Evolutionary conservation across 2,329 filamentous ascomycete genomes (phyloP).

Genomic region (Bertia moriformis): DNA sequence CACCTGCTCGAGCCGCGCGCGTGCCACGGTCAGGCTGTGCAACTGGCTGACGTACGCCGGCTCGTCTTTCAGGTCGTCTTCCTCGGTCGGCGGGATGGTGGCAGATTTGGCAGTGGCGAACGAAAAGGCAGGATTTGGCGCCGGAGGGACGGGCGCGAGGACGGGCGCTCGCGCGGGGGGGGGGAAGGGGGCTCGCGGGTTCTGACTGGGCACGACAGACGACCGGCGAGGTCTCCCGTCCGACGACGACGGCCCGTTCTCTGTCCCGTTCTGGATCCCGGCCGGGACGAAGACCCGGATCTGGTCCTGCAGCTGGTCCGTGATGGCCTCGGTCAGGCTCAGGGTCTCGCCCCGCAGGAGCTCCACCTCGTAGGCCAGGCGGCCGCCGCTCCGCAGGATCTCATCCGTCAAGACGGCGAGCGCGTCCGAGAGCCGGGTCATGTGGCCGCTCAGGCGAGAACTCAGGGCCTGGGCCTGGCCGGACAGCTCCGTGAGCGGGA

Average conservation of each 20-base stretch:
- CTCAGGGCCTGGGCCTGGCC: conserved; percentile 71
- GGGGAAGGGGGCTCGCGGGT: neutral
- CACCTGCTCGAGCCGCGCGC: conserved; percentile 71
- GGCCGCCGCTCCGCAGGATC: conserved; percentile 74
- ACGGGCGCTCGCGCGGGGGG: too few relatives aligned
- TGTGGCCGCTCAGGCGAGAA: conserved; percentile 77
- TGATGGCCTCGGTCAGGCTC: conserved; percentile 64
- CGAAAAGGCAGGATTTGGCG: too few relatives aligned
- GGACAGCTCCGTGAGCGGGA: conserved; percentile 63
- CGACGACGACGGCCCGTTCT: too few relatives aligned
- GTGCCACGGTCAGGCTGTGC: conserved; percentile 69
- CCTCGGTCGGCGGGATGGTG: conserved; percentile 5
- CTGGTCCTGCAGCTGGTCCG: conserved; percentile 57
- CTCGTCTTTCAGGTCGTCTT: conserved; percentile 19
- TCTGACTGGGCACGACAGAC: neutral
- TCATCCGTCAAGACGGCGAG: conserved; percentile 88
- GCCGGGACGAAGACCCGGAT: conserved; percentile 57
- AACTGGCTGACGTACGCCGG: conserved; percentile 64
- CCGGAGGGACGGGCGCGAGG: too few relatives aligned
- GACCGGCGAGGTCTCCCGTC: too few relatives aligned
- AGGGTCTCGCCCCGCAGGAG: conserved; percentile 77
- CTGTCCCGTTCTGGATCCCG: conserved; percentile 20
- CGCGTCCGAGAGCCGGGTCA: conserved; percentile 63
- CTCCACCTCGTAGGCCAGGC: conserved; percentile 88
- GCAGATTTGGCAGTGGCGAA: neutral